Evolutionary conservation across 1,284 basidiomycete species (phyloP).

Genomic region (Chondrostereum purpureum): DNA sequence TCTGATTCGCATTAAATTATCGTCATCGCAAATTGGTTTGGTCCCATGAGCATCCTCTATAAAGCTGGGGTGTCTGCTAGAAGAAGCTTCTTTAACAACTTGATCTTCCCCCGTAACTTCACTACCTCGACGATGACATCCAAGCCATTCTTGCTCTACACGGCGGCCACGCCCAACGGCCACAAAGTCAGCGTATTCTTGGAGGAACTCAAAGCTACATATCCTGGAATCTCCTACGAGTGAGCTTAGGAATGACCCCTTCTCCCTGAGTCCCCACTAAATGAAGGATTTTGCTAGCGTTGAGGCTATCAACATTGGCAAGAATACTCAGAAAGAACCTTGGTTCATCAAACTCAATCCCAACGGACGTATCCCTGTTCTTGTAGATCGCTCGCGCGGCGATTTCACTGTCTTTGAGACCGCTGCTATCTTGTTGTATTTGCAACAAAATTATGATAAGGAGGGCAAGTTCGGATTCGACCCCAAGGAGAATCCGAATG

Average conservation of each 20-base stretch:
- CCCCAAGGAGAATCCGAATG: conserved; percentile 33
- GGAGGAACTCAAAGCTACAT: conserved; percentile 63
- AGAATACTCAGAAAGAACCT: conserved; percentile 44
- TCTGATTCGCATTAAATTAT: no score
- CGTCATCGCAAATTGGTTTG: no score
- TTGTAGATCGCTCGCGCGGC: conserved; percentile 43
- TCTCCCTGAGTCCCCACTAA: neutral
- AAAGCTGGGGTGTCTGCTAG: neutral
- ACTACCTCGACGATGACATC: neutral
- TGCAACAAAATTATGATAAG: conserved; percentile 54
- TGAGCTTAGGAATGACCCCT: conserved; percentile 20
- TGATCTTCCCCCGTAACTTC: neutral
- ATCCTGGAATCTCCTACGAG: conserved; percentile 57
- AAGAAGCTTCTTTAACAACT: neutral
- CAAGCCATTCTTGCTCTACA: neutral
- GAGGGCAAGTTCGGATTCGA: conserved; percentile 52
- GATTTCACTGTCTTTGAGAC: conserved; percentile 65
- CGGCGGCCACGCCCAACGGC: conserved; percentile 38
- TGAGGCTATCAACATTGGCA: conserved; percentile 42
- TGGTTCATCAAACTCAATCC: conserved; percentile 65
- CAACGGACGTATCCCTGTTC: conserved; percentile 58
- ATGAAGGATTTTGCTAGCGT: conserved; percentile 24
- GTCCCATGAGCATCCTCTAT: neutral
- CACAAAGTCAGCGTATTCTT: conserved; percentile 54
- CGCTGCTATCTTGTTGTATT: conserved; percentile 60